phyloP scores from a whole-genome alignment of 805 yeast genomes.

The Scheffersomyces ergatensis region DNA sequence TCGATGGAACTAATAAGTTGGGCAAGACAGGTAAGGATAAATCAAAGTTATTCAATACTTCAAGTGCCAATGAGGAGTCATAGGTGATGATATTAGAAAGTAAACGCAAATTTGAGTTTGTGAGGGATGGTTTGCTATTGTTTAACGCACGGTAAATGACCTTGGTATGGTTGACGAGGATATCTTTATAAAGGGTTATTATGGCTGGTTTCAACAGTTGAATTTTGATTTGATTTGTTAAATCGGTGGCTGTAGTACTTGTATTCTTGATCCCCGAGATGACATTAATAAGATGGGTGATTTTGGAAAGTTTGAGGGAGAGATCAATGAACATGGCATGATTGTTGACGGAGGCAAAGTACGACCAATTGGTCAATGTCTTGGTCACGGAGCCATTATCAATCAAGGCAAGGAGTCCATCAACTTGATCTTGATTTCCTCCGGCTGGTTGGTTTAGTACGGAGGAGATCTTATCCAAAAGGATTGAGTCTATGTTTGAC shows the following conservation, averaged over 20 bases:
- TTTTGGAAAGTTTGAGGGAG: slow-evolving; percentile 39
- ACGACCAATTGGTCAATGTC: slow-evolving; percentile 41
- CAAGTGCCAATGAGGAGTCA: slow-evolving; percentile 50
- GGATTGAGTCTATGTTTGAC: slow-evolving; percentile 7
- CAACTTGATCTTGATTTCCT: too few relatives aligned
- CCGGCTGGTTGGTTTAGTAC: too few relatives aligned
- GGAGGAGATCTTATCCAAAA: slow-evolving; percentile 8
- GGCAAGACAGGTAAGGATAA: slow-evolving; percentile 60
- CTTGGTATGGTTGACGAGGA: slow-evolving; percentile 57
- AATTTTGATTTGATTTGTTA: neutral
- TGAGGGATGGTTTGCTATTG: slow-evolving; percentile 52
- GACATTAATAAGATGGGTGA: slow-evolving; percentile 13
- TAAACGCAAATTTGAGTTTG: slow-evolving; percentile 62
- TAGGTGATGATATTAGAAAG: slow-evolving; percentile 50
- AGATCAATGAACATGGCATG: slow-evolving; percentile 47
- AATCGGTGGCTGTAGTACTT: neutral
- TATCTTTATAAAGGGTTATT: slow-evolving; percentile 43
- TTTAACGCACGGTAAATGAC: slow-evolving; percentile 67
- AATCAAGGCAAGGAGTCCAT: too few relatives aligned
- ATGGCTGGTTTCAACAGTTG: slow-evolving; percentile 15
- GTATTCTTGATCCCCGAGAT: neutral
- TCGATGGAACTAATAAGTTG: slow-evolving; percentile 51
- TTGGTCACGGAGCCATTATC: slow-evolving; percentile 24
- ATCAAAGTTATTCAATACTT: slow-evolving; percentile 66
- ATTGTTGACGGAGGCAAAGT: slow-evolving; percentile 47